A percentile compares a stretch with the other conserved stretches of the same genome.
phyloP scores from a whole-genome alignment of 331 rosid species.

The Malus hybrid region DNA sequence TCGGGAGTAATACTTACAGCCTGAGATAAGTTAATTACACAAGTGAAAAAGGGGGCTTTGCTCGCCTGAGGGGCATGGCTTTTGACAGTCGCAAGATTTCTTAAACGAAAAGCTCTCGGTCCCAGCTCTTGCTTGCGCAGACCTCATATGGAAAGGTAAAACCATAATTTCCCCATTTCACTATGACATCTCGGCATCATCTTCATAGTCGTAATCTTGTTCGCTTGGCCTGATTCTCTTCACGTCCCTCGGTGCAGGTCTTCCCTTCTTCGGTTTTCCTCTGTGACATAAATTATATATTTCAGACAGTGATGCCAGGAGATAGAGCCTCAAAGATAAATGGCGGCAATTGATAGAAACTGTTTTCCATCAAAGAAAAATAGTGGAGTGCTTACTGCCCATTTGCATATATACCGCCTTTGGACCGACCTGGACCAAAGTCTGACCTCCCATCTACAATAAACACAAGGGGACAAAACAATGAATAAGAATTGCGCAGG shows the following conservation, averaged over 20 bases:
- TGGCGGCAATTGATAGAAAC: neutral
- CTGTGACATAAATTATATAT: conserved; percentile 24
- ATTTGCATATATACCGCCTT: conserved; percentile 85
- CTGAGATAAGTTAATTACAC: conserved; percentile 9
- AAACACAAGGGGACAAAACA: conserved; percentile 20
- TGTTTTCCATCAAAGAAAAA: neutral
- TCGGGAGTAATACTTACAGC: neutral
- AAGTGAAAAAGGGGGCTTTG: neutral
- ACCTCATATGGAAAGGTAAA: conserved; percentile 1
- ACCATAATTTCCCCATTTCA: conserved; percentile 22
- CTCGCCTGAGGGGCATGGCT: neutral
- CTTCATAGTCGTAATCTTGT: conserved; percentile 77
- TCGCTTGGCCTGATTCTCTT: conserved; percentile 72
- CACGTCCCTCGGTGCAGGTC: conserved; percentile 79
- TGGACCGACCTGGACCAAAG: conserved; percentile 91
- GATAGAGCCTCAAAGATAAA: neutral
- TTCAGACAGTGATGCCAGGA: neutral
- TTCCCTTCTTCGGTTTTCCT: conserved; percentile 98
- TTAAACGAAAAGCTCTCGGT: neutral
- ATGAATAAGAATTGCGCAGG: conserved; percentile 5
- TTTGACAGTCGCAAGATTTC: neutral
- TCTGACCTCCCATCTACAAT: conserved; percentile 75
- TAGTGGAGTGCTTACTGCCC: conserved; percentile 78
- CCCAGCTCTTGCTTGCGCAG: conserved; percentile 13
- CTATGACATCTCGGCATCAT: conserved; percentile 74